These are phyloP conservation scores for Pichia sp. DNA, from an alignment of 1,139 yeast species.

Conservation along the genomic window DNA sequence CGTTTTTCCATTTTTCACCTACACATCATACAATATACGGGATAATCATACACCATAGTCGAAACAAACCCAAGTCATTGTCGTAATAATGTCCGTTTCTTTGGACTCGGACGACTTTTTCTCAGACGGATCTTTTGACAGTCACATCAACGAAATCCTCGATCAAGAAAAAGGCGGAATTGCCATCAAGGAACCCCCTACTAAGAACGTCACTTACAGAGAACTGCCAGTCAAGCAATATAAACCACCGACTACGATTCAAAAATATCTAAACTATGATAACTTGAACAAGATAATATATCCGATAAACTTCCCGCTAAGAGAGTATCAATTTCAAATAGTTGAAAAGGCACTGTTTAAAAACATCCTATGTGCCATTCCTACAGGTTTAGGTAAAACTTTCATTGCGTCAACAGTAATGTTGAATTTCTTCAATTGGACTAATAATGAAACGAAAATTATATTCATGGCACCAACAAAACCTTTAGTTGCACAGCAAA, in stretches of 20 bases:
- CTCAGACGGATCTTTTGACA: not conserved
- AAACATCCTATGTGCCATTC: slow-evolving; percentile 82
- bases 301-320: slow-evolving; percentile 75
- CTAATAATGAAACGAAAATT: slow-evolving; percentile 56
- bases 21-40: no score
- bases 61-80: no score
- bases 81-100: not conserved
- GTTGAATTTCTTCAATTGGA: slow-evolving; percentile 87
- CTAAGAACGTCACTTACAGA: slow-evolving; percentile 27
- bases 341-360: slow-evolving; percentile 64
- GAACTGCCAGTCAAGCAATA: slow-evolving; percentile 32
- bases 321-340: slow-evolving; percentile 85
- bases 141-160: not conserved
- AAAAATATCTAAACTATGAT: slow-evolving; percentile 28
- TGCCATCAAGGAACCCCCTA: slow-evolving; percentile 4
- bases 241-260: slow-evolving; percentile 36
- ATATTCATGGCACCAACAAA: slow-evolving; percentile 96
- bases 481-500: slow-evolving; percentile 96
- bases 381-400: slow-evolving; percentile 97
- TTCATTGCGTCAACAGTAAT: slow-evolving; percentile 93
- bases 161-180: not conserved
- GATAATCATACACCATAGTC: no score
- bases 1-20: no score
- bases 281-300: slow-evolving; percentile 53
- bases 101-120: not conserved